A percentile compares a stretch with the other conserved stretches of the same genome.
phyloP scores from a whole-genome alignment of 768 basidiomycete species.

The Serpula lacrymans region DNA sequence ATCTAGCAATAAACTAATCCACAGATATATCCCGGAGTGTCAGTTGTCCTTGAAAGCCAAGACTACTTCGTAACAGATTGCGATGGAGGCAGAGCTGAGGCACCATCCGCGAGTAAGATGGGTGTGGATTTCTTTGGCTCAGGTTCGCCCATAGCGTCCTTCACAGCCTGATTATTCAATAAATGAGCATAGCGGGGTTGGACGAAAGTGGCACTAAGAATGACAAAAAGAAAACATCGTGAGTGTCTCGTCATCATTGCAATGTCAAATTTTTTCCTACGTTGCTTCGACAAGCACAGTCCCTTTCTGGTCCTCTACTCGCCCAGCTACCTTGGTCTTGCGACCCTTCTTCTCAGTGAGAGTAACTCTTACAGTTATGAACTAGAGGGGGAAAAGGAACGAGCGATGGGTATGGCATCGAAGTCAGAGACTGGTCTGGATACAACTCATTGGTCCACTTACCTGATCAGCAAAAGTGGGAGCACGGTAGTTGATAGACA shows the following conservation, averaged over 20 bases:
- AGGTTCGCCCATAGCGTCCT: constrained; percentile 65
- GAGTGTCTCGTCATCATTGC: no score
- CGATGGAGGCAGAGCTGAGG: no score
- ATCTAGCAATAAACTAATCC: no score
- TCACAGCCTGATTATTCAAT: constrained; percentile 56
- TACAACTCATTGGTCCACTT: no score
- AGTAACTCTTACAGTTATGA: constrained; percentile 74
- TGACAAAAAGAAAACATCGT: constrained; percentile 1
- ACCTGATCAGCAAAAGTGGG: constrained; percentile 91
- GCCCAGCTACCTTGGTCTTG: constrained; percentile 68
- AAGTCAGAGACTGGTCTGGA: no score
- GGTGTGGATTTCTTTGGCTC: constrained; percentile 20
- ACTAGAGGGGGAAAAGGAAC: constrained; percentile 43
- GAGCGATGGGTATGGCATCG: background rate
- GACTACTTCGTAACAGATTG: no score
- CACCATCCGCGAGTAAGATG: constrained; percentile 25
- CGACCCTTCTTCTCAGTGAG: constrained; percentile 71
- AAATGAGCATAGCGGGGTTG: constrained; percentile 87
- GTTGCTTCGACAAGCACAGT: constrained; percentile 77
- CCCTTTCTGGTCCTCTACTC: constrained; percentile 79
- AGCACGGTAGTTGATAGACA: constrained; percentile 78
- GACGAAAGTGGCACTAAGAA: constrained; percentile 69
- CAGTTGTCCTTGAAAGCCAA: no score
- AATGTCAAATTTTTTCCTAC: no score
- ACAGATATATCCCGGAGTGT: no score